Evolutionary conservation across 768 basidiomycete genomes (phyloP), one percentile per base, ranked within the genome.

Genomic region (Suillus subalutaceus): DNA sequence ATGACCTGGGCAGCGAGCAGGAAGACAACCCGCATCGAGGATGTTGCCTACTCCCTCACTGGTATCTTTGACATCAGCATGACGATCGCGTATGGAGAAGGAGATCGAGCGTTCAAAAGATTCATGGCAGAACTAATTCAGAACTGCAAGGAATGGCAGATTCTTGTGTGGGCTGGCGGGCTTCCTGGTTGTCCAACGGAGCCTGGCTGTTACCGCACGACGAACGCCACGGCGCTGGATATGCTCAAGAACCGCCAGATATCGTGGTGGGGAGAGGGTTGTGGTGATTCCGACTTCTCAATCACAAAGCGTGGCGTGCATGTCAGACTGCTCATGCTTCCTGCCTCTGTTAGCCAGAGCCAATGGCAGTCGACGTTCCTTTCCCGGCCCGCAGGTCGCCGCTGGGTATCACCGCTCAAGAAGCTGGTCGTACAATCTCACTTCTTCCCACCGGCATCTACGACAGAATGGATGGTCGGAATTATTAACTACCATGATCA

Each of bases 31-130:
- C 62, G 67, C 18, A 44, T 56, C 26, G 71, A 71, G 48, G 71
- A 72, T 52, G 52, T 44, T n/a, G 67, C 70, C 15, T 70, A 72
- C 53, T 69, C 65, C 8, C 62, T 72, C 50, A 57, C 65, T 38
- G 69, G 67, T 18, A 48, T 72, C 26, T 68, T 72, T 23, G 63
- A 70, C 48, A 59, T 68, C 32, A 61, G 58, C 40, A 52, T 71
- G 18, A 48, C 67, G 2, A 64, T 71, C 23, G 62, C 63, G 38
- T 71, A 71, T 57, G 70, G 70, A 30, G 69, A 68, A 50, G 70
- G 70, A 37, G 50, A 37, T 41, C 65, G 62, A 23, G 70, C 70
- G 2, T 71, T 70, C 52, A 37, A 66, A 56, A 50, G 70, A 44
- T 61, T 71, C n/a, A 63, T 63, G 63, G 63, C 40, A 8, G 52